A percentile compares a stretch with the other conserved stretches of the same genome.
These are phyloP conservation scores for Candida glaebosa DNA, from an alignment of 805 yeast genomes.

Conservation along the genomic window DNA sequence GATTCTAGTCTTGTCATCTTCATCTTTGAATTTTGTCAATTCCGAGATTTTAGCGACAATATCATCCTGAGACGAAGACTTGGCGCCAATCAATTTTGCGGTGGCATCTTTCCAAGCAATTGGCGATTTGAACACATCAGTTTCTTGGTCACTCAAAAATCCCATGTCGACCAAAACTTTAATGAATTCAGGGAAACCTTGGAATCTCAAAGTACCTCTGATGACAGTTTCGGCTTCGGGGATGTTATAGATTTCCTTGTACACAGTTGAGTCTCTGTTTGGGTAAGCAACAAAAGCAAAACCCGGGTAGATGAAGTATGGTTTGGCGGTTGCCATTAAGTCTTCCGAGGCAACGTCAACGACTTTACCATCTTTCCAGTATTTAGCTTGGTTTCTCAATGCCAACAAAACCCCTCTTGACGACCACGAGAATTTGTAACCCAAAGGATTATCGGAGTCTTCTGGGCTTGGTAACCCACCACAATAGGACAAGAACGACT, in stretches of 20 bases:
- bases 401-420: constrained; percentile 97
- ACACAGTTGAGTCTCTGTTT: constrained; percentile 95
- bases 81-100: constrained; percentile 69
- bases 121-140: constrained; percentile 51
- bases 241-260: constrained; percentile 85
- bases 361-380: constrained; percentile 80
- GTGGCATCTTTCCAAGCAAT: constrained; percentile 89
- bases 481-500: constrained; percentile 92
- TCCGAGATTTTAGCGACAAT: constrained; percentile 70
- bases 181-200: constrained; percentile 98
- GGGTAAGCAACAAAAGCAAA: constrained; percentile 94
- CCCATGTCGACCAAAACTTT: constrained; percentile 94
- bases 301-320: constrained; percentile 94
- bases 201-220: constrained; percentile 96
- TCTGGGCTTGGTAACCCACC: constrained; percentile 99
- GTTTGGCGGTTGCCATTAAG: constrained; percentile 91
- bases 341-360: constrained; percentile 82
- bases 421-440: constrained; percentile 99
- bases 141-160: constrained; percentile 75
- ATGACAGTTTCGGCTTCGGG: constrained; percentile 97
- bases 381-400: constrained; percentile 87
- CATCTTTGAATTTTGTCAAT: constrained; percentile 76
- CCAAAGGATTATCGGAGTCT: constrained; percentile 94
- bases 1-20: constrained; percentile 81
- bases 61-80: constrained; percentile 67